Evolutionary conservation across 257 asterid genomes (phyloP), one percentile per base, ranked within the genome.

Genomic region (Lithospermum erythrorhizon): DNA sequence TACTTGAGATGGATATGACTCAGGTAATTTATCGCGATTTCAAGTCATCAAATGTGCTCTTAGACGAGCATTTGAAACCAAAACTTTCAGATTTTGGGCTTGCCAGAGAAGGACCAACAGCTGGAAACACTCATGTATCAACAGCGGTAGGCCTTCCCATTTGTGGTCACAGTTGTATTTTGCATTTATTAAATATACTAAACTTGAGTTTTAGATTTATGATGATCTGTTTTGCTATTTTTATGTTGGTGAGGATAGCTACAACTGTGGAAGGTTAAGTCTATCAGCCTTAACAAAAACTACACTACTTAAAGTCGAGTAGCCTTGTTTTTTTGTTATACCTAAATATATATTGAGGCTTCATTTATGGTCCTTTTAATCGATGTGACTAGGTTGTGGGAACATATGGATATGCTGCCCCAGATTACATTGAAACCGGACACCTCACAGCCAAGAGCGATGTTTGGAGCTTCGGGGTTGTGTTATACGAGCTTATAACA

Each of bases 381-480:
- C 64, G 15, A 10, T 49, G 22, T 68, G 22, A 58, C 53, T 62
- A 91, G 98, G 98, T 87, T 61, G 87, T 93, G 15, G 98, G 98
- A 6, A 89, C 98, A 49, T 78, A 87, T 18, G 98, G 98, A 25
- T 93, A 93, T 65, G 98, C 97, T 14, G 98, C 98, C 10, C 98
- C 98, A 2, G 98, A 93, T 47, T 93, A 93, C 74, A 76, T 93
- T 45, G 90, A 93, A 61, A 93, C 98, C 0, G 97, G 98, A 5
- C 98, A 86, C 55, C 91, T 93, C 21, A 93, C 95, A 19, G 70
- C 90, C 2, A 88, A 89, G 78, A 93, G 98, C 23, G 98, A 93
- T 41, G 98, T 93, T 0, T 93, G 97, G 97, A 93, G 97, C 63
- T 93, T 84, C n/a, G 98, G 98, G 0, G 94, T 93, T 1, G 98